Evolutionary conservation across 208 protist species (phyloP).

Genomic region (Strigomonas galati): DNA sequence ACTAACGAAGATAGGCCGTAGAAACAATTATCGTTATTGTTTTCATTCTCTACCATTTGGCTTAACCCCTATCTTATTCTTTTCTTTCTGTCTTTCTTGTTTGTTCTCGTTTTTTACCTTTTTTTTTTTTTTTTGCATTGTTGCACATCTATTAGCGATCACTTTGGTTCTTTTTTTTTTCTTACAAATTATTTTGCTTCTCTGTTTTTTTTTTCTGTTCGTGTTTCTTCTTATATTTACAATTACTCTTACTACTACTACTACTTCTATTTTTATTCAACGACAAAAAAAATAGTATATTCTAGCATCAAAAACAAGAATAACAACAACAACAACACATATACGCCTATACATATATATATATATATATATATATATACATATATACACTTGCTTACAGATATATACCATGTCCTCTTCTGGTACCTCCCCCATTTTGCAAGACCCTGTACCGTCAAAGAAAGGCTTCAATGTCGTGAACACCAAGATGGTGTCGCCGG

Average conservation of each 20-base stretch:
- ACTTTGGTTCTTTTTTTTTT: not conserved
- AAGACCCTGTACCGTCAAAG: not conserved
- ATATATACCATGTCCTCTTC: not conserved
- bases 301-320: conserved; percentile 1
- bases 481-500: conserved; percentile 6
- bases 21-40: conserved; percentile 4
- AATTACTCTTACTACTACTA: too few species aligned
- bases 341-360: too few species aligned
- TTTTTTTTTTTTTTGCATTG: conserved; percentile 1
- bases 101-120: not conserved
- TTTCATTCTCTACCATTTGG: not conserved
- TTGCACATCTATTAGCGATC: too few species aligned
- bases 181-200: not conserved
- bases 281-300: not conserved
- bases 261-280: too few species aligned
- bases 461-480: conserved; percentile 18
- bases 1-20: not conserved
- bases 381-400: too few species aligned
- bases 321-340: not conserved
- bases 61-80: not conserved
- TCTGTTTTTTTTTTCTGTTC: conserved; percentile 11
- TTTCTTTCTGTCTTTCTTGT: conserved; percentile 4
- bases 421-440: not conserved
- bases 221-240: not conserved
- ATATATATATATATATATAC: too few species aligned